Evolutionary conservation across 2,329 filamentous ascomycete genomes (phyloP), one percentile per base, ranked within the genome.

Genomic region (Aureobasidium sp.): DNA sequence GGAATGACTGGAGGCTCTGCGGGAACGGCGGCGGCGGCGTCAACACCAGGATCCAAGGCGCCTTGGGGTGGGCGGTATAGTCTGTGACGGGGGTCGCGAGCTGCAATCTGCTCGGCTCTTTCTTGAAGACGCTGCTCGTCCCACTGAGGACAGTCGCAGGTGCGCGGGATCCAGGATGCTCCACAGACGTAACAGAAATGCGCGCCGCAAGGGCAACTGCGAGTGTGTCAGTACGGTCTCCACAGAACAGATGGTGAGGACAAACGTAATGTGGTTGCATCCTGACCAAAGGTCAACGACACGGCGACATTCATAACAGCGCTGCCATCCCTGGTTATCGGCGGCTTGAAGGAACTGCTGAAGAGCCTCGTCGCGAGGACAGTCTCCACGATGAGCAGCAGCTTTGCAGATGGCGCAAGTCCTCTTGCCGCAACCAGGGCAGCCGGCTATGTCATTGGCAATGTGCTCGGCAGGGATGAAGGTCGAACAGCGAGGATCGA

Each of bases 181-280:
- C 64, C 68, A 34, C 71, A 72, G 0, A 68, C 58, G 53, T 34
- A 34, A 10, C 32, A 34, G 32, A 34, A 34, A 10, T 6, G 32
- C 6, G 32, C 32, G 10, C 32, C 32, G 1, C 32, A 34, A 9
- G 32, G 32, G 9, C 32, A 34, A 34, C 32, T 34, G 9, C 32
- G 8, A 12, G 1, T 34, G 9, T 4, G 37, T 39, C 17, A 39
- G 37, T 7, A 37, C 36, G 12, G 13, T 26, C 23, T 34, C 3
- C 1, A n/a, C 9, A 1, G 5, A 27, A 37, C 20, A 20, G 41
- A 39, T 20, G 6, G 26, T 26, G 27, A 29, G 36, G 36, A 78
- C 80, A 68, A 66, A 85, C 83, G 64, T 82, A 3, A 86, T 85
- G 57, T 86, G 83, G 56, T 81, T 74, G 63, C 84, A 86, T 1